Conservation (phyloP, 208 protist species). For the Trypanosoma cruzi region DNA sequence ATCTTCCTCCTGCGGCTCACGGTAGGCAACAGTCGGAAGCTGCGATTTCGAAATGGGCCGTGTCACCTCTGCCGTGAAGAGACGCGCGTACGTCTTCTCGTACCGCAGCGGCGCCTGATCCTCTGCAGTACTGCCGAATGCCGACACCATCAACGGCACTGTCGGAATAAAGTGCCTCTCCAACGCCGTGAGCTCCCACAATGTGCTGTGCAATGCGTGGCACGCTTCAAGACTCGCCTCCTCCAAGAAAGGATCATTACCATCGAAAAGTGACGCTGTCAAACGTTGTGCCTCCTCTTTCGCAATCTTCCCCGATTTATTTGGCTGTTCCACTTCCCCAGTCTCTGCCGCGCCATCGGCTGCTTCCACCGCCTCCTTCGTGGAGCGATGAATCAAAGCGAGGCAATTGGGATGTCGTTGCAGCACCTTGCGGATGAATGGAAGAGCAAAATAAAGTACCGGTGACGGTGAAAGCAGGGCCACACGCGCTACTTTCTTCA, state of each 20-base stretch:
- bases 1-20: conserved; percentile 39
- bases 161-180: conserved; percentile 85
- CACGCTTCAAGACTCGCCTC: conserved; percentile 43
- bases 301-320: background rate
- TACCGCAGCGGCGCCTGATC: conserved; percentile 85
- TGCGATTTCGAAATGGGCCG: conserved; percentile 51
- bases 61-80: conserved; percentile 86
- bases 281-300: conserved; percentile 46
- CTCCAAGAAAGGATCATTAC: conserved; percentile 68
- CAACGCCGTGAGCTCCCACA: conserved; percentile 91
- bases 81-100: conserved; percentile 85
- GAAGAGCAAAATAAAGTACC: conserved; percentile 86
- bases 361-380: conserved; percentile 55
- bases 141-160: conserved; percentile 86
- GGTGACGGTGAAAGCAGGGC: conserved; percentile 69
- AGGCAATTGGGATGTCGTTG: conserved; percentile 89
- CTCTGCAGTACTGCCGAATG: conserved; percentile 77
- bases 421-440: conserved; percentile 84
- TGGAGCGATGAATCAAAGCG: conserved; percentile 85
- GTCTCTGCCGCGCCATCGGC: conserved; percentile 30
- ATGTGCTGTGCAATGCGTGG: conserved; percentile 74
- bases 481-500: conserved; percentile 74
- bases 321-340: background rate
- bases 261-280: conserved; percentile 74
- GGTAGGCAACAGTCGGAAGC: conserved; percentile 77